Conservation (phyloP, 2,329 filamentous ascomycete species). For the Helotiales sp. region DNA sequence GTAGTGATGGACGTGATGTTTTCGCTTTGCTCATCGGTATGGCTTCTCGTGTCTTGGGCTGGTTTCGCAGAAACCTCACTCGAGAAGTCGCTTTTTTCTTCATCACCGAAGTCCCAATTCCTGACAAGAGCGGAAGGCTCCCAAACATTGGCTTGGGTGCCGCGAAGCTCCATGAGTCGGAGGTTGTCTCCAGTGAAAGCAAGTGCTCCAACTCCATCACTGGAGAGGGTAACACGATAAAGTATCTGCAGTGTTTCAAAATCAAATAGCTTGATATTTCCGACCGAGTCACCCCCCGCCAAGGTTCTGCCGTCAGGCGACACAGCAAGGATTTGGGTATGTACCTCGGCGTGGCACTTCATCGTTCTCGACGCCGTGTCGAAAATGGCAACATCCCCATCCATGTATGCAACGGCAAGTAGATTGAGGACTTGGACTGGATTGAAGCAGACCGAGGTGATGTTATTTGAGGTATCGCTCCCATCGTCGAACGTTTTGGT, state of each 20-base stretch:
- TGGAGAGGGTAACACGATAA: background rate
- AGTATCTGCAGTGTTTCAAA: background rate
- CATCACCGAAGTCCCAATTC: background rate
- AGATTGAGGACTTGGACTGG: background rate
- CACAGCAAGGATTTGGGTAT: background rate
- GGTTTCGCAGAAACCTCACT: background rate
- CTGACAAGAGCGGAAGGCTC: background rate
- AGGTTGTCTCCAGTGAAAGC: background rate
- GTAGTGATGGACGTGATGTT: background rate
- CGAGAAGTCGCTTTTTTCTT: background rate
- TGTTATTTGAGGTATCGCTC: background rate
- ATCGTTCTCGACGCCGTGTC: background rate
- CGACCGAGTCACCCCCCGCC: background rate
- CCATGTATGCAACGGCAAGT: background rate
- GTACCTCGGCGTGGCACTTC: background rate
- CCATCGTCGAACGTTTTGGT: background rate
- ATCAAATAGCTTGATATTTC: background rate
- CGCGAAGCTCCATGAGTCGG: background rate
- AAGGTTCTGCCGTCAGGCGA: background rate
- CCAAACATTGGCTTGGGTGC: background rate
- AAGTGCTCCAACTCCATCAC: background rate
- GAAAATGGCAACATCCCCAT: background rate
- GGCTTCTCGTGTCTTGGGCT: background rate
- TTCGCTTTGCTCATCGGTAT: background rate
- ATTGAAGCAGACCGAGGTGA: background rate